phyloP scores from a whole-genome alignment of 2,329 filamentous ascomycete species.

The Domatiomyces catenatus region DNA sequence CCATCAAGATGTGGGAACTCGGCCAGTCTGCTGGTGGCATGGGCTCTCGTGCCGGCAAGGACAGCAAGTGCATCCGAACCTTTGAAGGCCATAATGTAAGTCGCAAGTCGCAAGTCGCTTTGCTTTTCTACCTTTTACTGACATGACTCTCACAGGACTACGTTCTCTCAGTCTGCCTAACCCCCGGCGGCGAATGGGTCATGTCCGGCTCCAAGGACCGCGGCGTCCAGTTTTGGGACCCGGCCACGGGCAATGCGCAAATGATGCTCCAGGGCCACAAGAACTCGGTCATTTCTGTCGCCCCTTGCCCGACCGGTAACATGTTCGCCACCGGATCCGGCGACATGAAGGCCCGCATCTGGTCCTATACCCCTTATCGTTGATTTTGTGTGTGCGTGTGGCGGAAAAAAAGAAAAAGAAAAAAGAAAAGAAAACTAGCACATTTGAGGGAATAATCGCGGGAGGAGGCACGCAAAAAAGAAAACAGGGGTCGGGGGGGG shows the following conservation, averaged over 20 bases:
- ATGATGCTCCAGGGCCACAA: constrained; percentile 98
- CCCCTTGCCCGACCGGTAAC: constrained; percentile 72
- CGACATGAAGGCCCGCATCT: constrained; percentile 95
- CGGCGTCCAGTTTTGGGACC: constrained; percentile 98
- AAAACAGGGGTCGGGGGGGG: too few relatives aligned
- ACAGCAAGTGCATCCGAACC: constrained; percentile 85
- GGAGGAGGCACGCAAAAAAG: too few relatives aligned
- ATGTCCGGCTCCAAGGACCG: constrained; percentile 94
- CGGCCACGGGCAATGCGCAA: constrained; percentile 78
- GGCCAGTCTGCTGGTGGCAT: constrained; percentile 49
- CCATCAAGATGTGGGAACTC: constrained; percentile 98
- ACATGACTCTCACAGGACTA: constrained; percentile 73
- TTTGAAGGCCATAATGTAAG: constrained; percentile 89
- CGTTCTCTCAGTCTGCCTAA: constrained; percentile 86
- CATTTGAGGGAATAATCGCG: too few relatives aligned
- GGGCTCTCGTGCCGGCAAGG: constrained; percentile 54
- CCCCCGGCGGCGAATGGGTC: constrained; percentile 88
- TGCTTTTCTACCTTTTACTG: constrained; percentile 8
- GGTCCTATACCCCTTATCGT: constrained; percentile 47
- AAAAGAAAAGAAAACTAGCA: too few relatives aligned
- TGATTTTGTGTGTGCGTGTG: too few relatives aligned
- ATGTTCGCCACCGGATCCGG: constrained; percentile 94
- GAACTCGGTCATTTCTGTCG: constrained; percentile 96
- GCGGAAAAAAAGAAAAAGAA: too few relatives aligned
- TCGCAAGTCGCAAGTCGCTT: too few relatives aligned